Evolutionary conservation across 2,329 filamentous ascomycete genomes (phyloP).

Genomic region (Amauroascus niger): DNA sequence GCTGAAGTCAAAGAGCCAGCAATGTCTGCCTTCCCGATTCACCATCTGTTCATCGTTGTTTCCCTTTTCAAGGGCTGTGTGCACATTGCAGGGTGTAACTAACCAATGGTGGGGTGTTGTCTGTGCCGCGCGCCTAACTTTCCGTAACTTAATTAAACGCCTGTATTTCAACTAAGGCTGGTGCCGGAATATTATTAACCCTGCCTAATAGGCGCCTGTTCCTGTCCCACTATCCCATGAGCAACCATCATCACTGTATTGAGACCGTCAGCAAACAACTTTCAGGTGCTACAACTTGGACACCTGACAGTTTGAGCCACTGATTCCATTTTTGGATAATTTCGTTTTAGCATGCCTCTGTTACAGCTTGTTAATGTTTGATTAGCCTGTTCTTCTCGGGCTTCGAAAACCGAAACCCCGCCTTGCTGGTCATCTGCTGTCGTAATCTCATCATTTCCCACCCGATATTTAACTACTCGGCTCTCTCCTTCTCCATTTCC

Average conservation of each 20-base stretch:
- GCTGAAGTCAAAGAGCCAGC: background rate
- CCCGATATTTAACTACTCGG: background rate
- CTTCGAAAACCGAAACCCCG: conserved; percentile 1
- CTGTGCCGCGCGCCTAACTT: conserved; percentile 11
- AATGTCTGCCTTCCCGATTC: background rate
- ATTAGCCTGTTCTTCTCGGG: background rate
- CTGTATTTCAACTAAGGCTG: background rate
- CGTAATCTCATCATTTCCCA: background rate
- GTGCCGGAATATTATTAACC: conserved; percentile 8
- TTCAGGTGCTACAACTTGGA: conserved; percentile 17
- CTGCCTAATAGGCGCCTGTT: conserved; percentile 8
- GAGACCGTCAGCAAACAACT: conserved; percentile 9
- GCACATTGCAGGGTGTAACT: conserved; percentile 1
- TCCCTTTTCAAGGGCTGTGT: background rate
- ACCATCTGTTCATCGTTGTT: background rate
- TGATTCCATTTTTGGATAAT: conserved; percentile 5
- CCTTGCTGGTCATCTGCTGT: conserved; percentile 3
- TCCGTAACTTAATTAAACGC: conserved; percentile 12
- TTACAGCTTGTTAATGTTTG: conserved; percentile 4
- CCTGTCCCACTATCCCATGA: background rate
- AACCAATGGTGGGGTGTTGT: conserved; percentile 4
- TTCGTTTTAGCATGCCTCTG: conserved; percentile 3
- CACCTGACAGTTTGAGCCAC: conserved; percentile 10
- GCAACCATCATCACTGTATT: conserved; percentile 2
- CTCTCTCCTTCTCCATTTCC: background rate